Evolutionary conservation across 2,329 filamentous ascomycete species (phyloP).

Genomic region (Aspergillus sp.): DNA sequence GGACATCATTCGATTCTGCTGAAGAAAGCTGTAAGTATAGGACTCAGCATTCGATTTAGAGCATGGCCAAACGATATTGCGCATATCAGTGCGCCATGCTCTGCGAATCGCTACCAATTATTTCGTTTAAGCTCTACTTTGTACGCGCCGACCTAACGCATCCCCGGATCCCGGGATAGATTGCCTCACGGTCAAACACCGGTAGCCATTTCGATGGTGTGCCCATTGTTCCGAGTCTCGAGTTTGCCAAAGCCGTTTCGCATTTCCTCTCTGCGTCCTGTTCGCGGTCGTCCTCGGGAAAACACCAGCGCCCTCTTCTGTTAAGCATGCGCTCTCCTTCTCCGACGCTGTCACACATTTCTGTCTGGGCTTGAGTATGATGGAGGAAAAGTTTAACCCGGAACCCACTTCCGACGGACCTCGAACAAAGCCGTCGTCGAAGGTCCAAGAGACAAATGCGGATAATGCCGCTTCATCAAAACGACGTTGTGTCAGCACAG

Average conservation of each 20-base stretch:
- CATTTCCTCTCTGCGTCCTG: neutral
- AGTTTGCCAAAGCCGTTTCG: neutral
- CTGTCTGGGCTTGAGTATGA: conserved; percentile 28
- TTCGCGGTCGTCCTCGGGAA: conserved; percentile 3
- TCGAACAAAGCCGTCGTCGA: conserved; percentile 19
- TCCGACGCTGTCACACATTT: conserved; percentile 20
- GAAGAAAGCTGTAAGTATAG: conserved; percentile 12
- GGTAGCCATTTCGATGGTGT: conserved; percentile 8
- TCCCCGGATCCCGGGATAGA: conserved; percentile 8
- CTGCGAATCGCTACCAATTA: neutral
- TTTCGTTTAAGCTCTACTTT: neutral
- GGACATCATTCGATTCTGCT: conserved; percentile 4
- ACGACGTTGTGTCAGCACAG: conserved; percentile 78
- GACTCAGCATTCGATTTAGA: neutral
- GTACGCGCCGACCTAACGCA: conserved; percentile 14
- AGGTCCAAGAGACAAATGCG: conserved; percentile 31
- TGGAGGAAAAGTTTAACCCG: conserved; percentile 17
- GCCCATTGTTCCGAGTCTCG: conserved; percentile 6
- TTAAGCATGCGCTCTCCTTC: conserved; percentile 24
- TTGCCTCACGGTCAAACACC: conserved; percentile 1
- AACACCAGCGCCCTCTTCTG: conserved; percentile 10
- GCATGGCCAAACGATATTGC: neutral
- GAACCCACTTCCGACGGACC: conserved; percentile 15
- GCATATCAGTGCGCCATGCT: neutral
- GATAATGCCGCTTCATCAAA: conserved; percentile 49